Evolutionary conservation across 192 early-diverging fungal species (phyloP), one percentile per base, ranked within the genome.

Genomic region (Backusella tarrabulga): DNA sequence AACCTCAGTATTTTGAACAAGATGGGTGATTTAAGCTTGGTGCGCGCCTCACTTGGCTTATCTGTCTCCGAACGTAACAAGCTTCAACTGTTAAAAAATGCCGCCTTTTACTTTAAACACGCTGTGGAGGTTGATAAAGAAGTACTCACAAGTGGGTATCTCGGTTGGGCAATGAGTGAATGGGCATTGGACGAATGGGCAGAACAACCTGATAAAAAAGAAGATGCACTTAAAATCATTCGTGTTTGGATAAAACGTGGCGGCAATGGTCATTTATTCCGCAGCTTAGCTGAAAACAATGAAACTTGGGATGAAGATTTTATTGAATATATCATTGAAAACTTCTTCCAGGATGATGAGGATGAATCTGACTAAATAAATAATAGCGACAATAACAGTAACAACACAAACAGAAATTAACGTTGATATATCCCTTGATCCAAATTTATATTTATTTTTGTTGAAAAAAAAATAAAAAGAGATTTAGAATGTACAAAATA

Each of bases 181-280:
- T 91, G 84, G 67, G 70, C 82, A 21, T 85, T 83, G 69, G 85
- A 83, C 73, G 87, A 84, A 76, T 86, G 87, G 79, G 82, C 70
- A 8, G 83, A 77, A 21, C 76, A 76, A 35, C 80, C 85, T 17
- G 90, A 85, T 50, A 88, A 85, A 9, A 84, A 84, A 0, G 84
- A 81, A 26, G 91, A 88, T 68, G 86, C 87, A 76, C 88, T 91
- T 83, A 90, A 94, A 44, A 90, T 92, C 56, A 89, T 87, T 3
- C 90, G 77, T 4, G 88, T 88, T 12, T 91, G 91, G 82, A 90
- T 81, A 23, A 95, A 80, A 32, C 90, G 75, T 38, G 82, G 82
- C 4, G 82, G 78, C 3, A 44, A 72, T 50, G 70, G 52, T 1
- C 72, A 74, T 23, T 44, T 83, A 34, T 75, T 83, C 29, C 68